These are phyloP conservation scores for Rhododendron mucronatum DNA, from an alignment of 148 eudicot species.

Conservation along the genomic window DNA sequence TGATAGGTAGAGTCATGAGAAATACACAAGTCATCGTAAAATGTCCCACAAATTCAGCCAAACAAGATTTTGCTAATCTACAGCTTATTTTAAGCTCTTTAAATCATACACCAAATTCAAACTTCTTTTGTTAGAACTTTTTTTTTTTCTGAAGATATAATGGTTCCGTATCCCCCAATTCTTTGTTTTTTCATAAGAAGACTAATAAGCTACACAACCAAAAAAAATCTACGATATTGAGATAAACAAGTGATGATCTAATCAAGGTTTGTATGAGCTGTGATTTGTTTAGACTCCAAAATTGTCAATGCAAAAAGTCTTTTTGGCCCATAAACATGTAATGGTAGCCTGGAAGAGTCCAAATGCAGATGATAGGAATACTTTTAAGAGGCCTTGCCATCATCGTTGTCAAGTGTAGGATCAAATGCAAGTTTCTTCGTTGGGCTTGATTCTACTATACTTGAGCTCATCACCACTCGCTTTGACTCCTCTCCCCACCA, in stretches of 20 bases:
- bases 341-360: neutral
- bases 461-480: conserved; percentile 55
- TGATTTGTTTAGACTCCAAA: neutral
- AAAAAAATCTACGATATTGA: neutral
- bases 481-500: conserved; percentile 92
- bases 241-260: neutral
- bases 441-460: conserved; percentile 38
- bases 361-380: neutral
- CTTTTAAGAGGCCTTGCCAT: conserved; percentile 45
- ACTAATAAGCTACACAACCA: neutral
- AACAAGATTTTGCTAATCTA: no score
- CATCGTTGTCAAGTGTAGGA: conserved; percentile 40
- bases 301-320: neutral
- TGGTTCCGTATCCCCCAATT: no score
- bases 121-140: no score
- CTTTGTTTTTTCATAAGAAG: neutral
- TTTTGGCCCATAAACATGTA: neutral
- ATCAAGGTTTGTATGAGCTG: neutral
- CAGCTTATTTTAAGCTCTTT: no score
- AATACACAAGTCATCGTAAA: neutral
- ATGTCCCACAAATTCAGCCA: neutral
- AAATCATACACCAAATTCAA: no score
- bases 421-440: conserved; percentile 53
- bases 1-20: neutral
- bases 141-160: no score